Evolutionary conservation across 2,329 filamentous ascomycete genomes (phyloP).

Genomic region (Exophiala alcalophila): DNA sequence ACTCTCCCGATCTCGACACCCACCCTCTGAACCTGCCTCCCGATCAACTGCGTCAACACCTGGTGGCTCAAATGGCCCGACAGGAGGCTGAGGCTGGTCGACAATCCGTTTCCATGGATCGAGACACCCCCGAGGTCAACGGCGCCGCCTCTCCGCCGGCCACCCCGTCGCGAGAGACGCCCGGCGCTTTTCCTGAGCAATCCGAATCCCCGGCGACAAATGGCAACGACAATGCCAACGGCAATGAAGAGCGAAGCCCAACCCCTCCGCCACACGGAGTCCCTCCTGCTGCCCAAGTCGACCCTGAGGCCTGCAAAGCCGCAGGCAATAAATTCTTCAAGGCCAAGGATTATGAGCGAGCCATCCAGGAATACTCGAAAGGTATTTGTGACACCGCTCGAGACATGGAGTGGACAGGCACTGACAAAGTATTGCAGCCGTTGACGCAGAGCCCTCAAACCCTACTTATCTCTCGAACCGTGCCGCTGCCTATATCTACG

Average conservation of each 20-base stretch:
- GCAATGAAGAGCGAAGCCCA: conserved; percentile 39
- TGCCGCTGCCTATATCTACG: conserved; percentile 89
- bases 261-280: conserved; percentile 48
- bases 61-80: conserved; percentile 49
- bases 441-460: conserved; percentile 80
- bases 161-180: conserved; percentile 25
- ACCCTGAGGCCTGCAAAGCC: conserved; percentile 88
- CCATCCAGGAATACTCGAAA: conserved; percentile 92
- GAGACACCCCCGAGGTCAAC: conserved; percentile 50
- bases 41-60: conserved; percentile 76
- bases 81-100: conserved; percentile 37
- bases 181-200: conserved; percentile 26
- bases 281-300: conserved; percentile 55
- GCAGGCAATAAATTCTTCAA: conserved; percentile 97
- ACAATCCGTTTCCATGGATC: conserved; percentile 68
- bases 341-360: conserved; percentile 80
- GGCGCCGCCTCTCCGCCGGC: conserved; percentile 23
- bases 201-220: conserved; percentile 11
- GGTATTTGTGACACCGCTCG: conserved; percentile 52
- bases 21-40: conserved; percentile 89
- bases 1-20: conserved; percentile 51
- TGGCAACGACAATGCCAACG: conserved; percentile 24
- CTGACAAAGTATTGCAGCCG: conserved; percentile 56
- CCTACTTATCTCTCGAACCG: conserved; percentile 92
- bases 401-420: conserved; percentile 12